Base-by-base conservation (phyloP, 345 rosid genomes). In the Euphorbia pulcherrima region DNA sequence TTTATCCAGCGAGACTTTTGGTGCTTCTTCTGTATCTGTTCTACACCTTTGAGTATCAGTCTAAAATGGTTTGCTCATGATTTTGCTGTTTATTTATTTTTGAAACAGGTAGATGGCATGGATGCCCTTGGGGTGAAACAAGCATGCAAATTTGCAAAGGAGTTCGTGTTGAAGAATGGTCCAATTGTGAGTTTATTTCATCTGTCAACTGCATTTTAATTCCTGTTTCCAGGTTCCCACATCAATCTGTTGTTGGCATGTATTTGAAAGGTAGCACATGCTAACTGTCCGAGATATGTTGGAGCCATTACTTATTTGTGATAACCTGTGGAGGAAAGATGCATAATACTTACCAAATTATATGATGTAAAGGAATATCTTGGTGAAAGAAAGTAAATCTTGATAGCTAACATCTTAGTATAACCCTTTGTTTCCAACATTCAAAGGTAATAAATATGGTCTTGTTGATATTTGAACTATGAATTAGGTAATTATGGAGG, bases 51-150 rank as follows among this genome's bases (percentile, higher is more conserved):
- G 20, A 9, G 20, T 39, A 48, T 37, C 35, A 5, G 3, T 37
- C 57, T 58, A 6, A 12, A 2, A n/a, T 29, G 0, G 30, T 61
- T 21, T n/a, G 24, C 27, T 50, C 24, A 23, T 63, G 6, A 29
- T 40, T 14, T 21, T 10, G 13, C 47, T 68, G 16, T 52, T 11
- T 47, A 6, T 3, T 46, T 53, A 65, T 53, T 50, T 70, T 61
- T 66, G 54, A 70, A 68, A 60, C 82, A 91, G 97, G 96, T 91
- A 41, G 99, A 94, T 72, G 99, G 99, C 58, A 94, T 94, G 99
- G 99, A 94, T 85, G 95, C 79, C 29, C 74, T 94, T 79, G 97
- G 96, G 71, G 99, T 94, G 71, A 94, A 94, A 71, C 97, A 94
- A 77, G 99, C 96, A 4, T 94, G 99, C 86, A 85, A 80, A 68